phyloP scores from a whole-genome alignment of 2,329 filamentous ascomycete species.

The Proliferodiscus dingleyae region DNA sequence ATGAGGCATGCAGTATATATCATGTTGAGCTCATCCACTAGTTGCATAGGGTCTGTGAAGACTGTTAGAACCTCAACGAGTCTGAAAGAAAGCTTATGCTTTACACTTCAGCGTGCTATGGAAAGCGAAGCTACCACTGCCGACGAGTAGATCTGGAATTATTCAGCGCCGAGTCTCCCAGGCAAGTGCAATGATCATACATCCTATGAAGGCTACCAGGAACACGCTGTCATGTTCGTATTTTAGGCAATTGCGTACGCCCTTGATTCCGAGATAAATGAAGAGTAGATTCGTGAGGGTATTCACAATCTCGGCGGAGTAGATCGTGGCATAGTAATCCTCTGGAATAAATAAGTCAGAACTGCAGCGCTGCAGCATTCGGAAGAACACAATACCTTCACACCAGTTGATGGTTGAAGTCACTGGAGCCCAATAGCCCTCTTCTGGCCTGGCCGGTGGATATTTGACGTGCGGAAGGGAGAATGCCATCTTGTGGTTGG shows the following conservation, averaged over 20 bases:
- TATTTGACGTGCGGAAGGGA: conserved; percentile 24
- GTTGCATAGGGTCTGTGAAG: conserved; percentile 59
- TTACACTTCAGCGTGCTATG: conserved; percentile 38
- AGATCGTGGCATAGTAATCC: conserved; percentile 72
- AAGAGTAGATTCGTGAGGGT: conserved; percentile 80
- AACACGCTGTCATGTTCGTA: conserved; percentile 75
- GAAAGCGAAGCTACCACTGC: conserved; percentile 36
- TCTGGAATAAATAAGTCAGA: conserved; percentile 36
- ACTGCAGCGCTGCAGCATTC: background rate
- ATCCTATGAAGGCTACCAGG: conserved; percentile 52
- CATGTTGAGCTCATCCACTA: conserved; percentile 67
- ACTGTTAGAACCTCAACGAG: conserved; percentile 5
- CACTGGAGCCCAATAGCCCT: conserved; percentile 33
- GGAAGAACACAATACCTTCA: conserved; percentile 48
- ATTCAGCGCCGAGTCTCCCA: conserved; percentile 1
- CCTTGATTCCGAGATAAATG: conserved; percentile 70
- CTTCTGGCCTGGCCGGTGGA: conserved; percentile 30
- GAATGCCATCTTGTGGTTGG: conserved; percentile 20
- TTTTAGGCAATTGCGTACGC: conserved; percentile 66
- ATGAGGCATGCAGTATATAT: conserved; percentile 68
- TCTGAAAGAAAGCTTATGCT: conserved; percentile 4
- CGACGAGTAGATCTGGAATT: conserved; percentile 32
- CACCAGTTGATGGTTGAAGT: conserved; percentile 59
- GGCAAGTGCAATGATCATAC: conserved; percentile 9
- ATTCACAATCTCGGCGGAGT: conserved; percentile 73